Percentiles rank a stretch among this genome's conserved stretches.
phyloP scores from a whole-genome alignment of 345 rosid species.

The Clarkia xantiana region DNA sequence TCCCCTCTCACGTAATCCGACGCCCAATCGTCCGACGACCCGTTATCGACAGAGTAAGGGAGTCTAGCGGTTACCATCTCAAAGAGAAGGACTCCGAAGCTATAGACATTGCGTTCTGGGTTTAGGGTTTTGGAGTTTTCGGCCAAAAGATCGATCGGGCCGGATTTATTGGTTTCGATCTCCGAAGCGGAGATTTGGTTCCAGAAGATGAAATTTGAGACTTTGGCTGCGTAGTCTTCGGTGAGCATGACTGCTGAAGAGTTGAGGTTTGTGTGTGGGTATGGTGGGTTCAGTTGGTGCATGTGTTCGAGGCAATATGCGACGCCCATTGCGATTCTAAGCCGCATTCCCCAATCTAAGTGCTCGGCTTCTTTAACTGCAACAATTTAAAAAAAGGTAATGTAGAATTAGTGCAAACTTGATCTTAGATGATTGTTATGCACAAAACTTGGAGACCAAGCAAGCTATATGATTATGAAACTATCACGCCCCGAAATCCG shows the following conservation, averaged over 20 bases:
- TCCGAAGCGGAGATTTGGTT: conserved; percentile 29
- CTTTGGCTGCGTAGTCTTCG: conserved; percentile 84
- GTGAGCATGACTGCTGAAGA: conserved; percentile 63
- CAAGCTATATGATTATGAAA: background rate
- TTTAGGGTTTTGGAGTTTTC: conserved; percentile 12
- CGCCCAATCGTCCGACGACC: conserved; percentile 39
- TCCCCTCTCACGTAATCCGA: conserved; percentile 30
- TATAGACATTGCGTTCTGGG: conserved; percentile 41
- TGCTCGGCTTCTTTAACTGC: conserved; percentile 88
- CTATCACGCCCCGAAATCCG: too few species aligned
- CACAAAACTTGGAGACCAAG: too few species aligned
- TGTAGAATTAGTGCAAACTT: too few species aligned
- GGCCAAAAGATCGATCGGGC: conserved; percentile 4
- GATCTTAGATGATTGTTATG: background rate
- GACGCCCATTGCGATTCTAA: conserved; percentile 75
- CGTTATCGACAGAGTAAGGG: conserved; percentile 27
- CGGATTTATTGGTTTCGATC: conserved; percentile 15
- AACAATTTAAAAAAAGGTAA: conserved; percentile 6
- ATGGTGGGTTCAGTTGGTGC: conserved; percentile 63
- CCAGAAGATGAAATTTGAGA: conserved; percentile 57
- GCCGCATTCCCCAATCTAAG: conserved; percentile 71
- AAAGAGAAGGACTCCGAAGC: conserved; percentile 56
- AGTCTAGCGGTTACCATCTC: conserved; percentile 74
- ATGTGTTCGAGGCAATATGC: conserved; percentile 75
- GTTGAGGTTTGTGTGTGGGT: conserved; percentile 44